Base-by-base conservation (phyloP, 2,329 filamentous ascomycete species). In the Penicillium decumbens region DNA sequence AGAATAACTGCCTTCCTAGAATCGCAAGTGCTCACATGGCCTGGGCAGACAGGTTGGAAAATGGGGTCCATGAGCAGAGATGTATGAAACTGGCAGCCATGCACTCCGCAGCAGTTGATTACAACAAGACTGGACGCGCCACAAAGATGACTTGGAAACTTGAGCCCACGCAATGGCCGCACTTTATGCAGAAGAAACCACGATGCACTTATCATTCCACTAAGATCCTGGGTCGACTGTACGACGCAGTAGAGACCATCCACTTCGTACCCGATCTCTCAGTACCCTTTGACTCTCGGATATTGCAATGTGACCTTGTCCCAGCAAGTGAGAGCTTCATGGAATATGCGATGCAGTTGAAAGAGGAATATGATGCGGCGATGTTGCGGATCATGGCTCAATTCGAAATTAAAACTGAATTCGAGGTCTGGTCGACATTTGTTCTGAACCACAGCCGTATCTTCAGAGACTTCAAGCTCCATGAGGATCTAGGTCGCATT, bases 51-150 rank as follows among this genome's bases (percentile, higher is more conserved):
- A 67, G 59, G 7, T 72, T 79, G 3, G 60, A 70, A 0, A 64
- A 76, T 1, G 88, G 90, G 0, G 83, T 92, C 0, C 84, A 83
- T 57, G 77, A 84, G 55, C 59, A 74, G 0, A 83, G 79, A 50
- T 97, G 91, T 80, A 71, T 93, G 0, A 74, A 83, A 43, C 76
- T 97, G 4, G 90, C 92, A 2, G 74, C 79, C 7, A 73, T 97
- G 2, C 93, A 98, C 66, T 97, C 93, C 0, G 83, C 84, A 59
- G 92, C 93, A 0, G 93, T 98, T 0, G 93, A 98, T 67, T 98
- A 93, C 65, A 84, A 88, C 39, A 98, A 98, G 72, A 92, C 89
- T 1, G 93, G 93, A 0, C 78, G 85, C 8, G 81, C 87, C 0
- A 92, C 91, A 0, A 72, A 78, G 18, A 86, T 95, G 75, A 74